Conservation (phyloP, 108 stramenopile genomes). For the Cylindrotheca closterium region DNA sequence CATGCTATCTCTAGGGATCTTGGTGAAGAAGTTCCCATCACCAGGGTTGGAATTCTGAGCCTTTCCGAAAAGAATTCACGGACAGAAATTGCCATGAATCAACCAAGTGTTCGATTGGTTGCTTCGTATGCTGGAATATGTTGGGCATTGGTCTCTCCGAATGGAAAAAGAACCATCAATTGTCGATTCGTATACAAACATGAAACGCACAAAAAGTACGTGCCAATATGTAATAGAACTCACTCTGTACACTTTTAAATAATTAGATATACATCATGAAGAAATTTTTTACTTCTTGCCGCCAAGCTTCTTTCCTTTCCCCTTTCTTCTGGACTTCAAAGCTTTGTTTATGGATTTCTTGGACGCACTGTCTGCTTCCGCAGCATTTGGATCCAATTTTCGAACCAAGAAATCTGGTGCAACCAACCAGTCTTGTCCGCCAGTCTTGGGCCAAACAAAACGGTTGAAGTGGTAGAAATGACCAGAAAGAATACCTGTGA, state of each 20-base stretch:
- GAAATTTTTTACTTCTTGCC: not conserved
- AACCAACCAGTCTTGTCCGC: constrained; percentile 83
- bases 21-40: constrained; percentile 60
- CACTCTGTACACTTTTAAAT: too few species aligned
- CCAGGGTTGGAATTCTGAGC: constrained; percentile 51
- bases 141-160: too few species aligned
- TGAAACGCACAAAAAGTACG: too few species aligned
- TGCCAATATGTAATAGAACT: too few species aligned
- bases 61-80: too few species aligned
- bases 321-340: constrained; percentile 68
- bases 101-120: too few species aligned
- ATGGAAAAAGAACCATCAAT: too few species aligned
- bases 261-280: too few species aligned
- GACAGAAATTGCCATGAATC: too few species aligned
- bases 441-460: constrained; percentile 81
- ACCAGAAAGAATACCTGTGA: constrained; percentile 84
- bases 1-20: constrained; percentile 48
- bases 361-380: constrained; percentile 30
- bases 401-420: constrained; percentile 69
- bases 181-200: too few species aligned
- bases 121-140: too few species aligned
- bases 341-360: constrained; percentile 61
- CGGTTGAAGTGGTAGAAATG: constrained; percentile 86
- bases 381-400: constrained; percentile 55
- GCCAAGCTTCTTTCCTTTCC: constrained; percentile 78